These are phyloP conservation scores for Capsicum baccatum DNA, from an alignment of 257 asterid species.

Conservation along the genomic window DNA sequence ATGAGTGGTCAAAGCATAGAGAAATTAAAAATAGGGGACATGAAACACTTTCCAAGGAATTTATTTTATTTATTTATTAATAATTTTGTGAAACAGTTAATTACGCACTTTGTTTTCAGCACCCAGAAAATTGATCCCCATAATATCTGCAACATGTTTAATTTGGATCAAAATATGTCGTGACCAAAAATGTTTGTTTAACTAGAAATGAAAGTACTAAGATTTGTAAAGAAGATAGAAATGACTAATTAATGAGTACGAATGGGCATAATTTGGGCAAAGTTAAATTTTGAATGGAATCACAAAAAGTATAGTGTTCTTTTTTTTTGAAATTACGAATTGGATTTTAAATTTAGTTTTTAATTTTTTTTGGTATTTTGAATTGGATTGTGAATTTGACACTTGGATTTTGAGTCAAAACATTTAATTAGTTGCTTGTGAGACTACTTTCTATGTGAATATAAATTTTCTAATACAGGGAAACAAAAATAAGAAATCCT, in stretches of 20 bases:
- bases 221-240: too few relatives aligned
- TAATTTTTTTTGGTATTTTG: too few relatives aligned
- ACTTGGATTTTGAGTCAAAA: background rate
- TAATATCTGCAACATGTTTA: background rate
- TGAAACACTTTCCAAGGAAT: background rate
- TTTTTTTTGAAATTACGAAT: too few relatives aligned
- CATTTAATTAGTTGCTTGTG: background rate
- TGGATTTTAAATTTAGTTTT: too few relatives aligned
- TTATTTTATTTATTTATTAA: background rate
- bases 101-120: constrained; percentile 14
- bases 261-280: too few relatives aligned
- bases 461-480: too few relatives aligned
- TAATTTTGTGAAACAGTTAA: background rate
- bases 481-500: too few relatives aligned
- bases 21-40: constrained; percentile 6
- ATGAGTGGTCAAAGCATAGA: background rate
- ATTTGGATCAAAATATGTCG: background rate
- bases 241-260: too few relatives aligned
- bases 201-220: too few relatives aligned
- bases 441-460: too few relatives aligned
- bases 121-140: constrained; percentile 5
- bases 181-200: background rate
- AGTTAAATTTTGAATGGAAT: too few relatives aligned
- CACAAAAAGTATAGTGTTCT: too few relatives aligned
- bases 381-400: background rate